These are phyloP conservation scores for Dalechampia spathulata DNA, from an alignment of 441 rosid genomes.

Conservation along the genomic window DNA sequence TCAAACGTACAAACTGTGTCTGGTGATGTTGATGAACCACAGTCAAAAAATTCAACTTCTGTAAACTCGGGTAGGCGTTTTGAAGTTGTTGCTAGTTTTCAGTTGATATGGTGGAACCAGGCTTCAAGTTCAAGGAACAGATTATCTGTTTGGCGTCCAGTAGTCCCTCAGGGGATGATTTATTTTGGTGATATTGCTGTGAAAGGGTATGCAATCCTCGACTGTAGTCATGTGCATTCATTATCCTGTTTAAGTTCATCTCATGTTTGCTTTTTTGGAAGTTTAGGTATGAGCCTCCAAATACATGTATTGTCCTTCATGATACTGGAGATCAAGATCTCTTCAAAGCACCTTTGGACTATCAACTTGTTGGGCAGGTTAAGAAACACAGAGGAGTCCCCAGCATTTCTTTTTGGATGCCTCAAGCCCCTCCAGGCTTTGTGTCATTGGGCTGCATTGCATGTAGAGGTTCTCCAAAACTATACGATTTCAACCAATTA, in stretches of 20 bases:
- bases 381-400: slow-evolving; percentile 87
- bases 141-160: slow-evolving; percentile 91
- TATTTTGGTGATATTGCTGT: slow-evolving; percentile 95
- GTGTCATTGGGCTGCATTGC: slow-evolving; percentile 92
- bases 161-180: slow-evolving; percentile 68
- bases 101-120: slow-evolving; percentile 86
- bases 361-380: slow-evolving; percentile 73
- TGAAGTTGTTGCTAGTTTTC: slow-evolving; percentile 84
- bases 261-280: slow-evolving; percentile 14
- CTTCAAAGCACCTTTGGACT: slow-evolving; percentile 58
- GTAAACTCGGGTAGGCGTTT: slow-evolving; percentile 52
- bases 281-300: slow-evolving; percentile 83
- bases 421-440: slow-evolving; percentile 95
- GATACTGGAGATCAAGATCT: slow-evolving; percentile 63
- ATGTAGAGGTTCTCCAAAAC: slow-evolving; percentile 75
- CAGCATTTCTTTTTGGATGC: slow-evolving; percentile 87
- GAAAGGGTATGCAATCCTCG: slow-evolving; percentile 56
- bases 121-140: slow-evolving; percentile 66
- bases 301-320: slow-evolving; percentile 72
- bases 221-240: neutral
- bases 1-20: slow-evolving; percentile 30
- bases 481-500: slow-evolving; percentile 49
- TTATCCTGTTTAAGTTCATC: slow-evolving; percentile 10
- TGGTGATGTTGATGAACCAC: slow-evolving; percentile 24
- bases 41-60: slow-evolving; percentile 29